Evolutionary conservation across 352 stramenopile species (phyloP).

Genomic region (Globisporangium carolinianum): DNA sequence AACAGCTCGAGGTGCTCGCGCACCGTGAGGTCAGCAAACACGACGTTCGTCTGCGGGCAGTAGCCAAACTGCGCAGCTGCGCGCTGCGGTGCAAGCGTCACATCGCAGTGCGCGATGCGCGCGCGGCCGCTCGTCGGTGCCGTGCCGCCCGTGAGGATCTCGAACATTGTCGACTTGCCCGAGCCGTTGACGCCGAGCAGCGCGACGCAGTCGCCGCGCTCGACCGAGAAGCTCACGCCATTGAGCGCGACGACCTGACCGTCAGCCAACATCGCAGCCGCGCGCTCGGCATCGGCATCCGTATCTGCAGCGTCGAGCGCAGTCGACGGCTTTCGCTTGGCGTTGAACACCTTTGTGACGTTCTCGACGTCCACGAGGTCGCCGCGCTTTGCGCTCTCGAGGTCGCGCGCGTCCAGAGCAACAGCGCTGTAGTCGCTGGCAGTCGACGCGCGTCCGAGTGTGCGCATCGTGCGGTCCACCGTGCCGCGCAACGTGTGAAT

Average conservation of each 20-base stretch:
- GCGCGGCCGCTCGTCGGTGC: conserved; percentile 21
- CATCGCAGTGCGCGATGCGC: conserved; percentile 10
- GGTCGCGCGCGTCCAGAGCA: background rate
- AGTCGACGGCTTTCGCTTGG: conserved; percentile 15
- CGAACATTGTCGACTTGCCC: conserved; percentile 80
- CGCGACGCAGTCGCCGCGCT: conserved; percentile 23
- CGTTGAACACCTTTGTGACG: conserved; percentile 48
- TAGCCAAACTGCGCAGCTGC: conserved; percentile 67
- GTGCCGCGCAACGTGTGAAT: conserved; percentile 10
- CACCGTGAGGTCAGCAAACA: conserved; percentile 84
- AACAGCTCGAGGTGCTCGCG: conserved; percentile 87
- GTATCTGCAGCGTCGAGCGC: no score
- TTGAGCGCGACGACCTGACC: conserved; percentile 41
- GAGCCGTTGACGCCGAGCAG: conserved; percentile 85
- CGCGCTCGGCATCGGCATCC: conserved; percentile 2
- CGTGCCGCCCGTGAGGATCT: conserved; percentile 49
- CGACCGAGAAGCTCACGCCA: conserved; percentile 18
- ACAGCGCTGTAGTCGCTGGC: conserved; percentile 1
- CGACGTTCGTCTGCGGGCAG: conserved; percentile 88
- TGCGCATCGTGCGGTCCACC: conserved; percentile 14
- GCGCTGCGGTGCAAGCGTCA: background rate
- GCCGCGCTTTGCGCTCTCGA: conserved; percentile 14
- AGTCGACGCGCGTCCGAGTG: background rate
- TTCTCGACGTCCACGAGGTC: conserved; percentile 47
- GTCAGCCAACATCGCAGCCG: conserved; percentile 24